These are phyloP conservation scores for Olyra latifolia DNA, from an alignment of 176 grass and related monocot species.

Conservation along the genomic window DNA sequence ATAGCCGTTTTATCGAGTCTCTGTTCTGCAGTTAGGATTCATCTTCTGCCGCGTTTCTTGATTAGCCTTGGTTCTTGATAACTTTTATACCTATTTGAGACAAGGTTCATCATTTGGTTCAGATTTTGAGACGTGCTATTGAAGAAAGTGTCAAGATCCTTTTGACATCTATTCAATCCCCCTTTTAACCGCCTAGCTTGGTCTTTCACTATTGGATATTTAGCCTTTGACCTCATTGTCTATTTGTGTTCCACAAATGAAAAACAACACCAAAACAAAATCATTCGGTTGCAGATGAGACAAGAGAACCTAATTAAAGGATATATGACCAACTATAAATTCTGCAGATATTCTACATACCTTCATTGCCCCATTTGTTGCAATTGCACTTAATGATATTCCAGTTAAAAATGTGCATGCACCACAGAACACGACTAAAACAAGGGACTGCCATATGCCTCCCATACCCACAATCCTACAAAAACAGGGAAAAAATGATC, in stretches of 20 bases:
- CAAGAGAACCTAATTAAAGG: not conserved
- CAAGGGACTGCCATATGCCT: conserved; percentile 74
- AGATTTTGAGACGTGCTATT: no score
- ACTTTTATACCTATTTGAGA: no score
- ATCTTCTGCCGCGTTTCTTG: no score
- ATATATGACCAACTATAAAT: not conserved
- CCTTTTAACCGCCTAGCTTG: no score
- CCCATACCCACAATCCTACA: conserved; percentile 97
- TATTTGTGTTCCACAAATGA: not conserved
- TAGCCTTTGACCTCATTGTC: not conserved
- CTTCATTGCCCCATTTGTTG: conserved; percentile 99
- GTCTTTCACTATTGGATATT: not conserved
- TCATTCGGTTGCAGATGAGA: not conserved
- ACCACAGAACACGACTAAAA: conserved; percentile 72
- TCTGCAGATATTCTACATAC: conserved; percentile 37
- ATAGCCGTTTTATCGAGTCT: no score
- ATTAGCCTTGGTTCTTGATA: no score
- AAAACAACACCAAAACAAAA: not conserved
- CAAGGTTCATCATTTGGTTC: no score
- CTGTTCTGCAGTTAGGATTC: no score
- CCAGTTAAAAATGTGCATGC: conserved; percentile 87
- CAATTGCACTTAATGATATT: conserved; percentile 95
- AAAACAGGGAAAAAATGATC: not conserved
- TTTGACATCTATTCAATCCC: no score
- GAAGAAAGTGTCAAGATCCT: no score